These are phyloP conservation scores for Lecanoromycetidae sp. DNA, from an alignment of 2,329 filamentous ascomycete genomes.

Conservation along the genomic window DNA sequence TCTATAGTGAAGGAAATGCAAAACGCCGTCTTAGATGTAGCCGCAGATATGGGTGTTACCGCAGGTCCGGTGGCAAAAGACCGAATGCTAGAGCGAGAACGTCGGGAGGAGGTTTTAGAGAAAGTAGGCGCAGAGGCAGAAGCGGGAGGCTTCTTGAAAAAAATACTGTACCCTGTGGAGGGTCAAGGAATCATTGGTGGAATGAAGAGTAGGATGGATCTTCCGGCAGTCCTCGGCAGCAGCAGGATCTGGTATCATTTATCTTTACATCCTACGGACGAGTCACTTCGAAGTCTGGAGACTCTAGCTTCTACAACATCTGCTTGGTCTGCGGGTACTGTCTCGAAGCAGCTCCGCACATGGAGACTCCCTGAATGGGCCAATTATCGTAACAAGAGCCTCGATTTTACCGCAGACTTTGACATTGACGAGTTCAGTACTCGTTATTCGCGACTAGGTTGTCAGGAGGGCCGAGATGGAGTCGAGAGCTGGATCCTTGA, in stretches of 20 bases:
- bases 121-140: conserved; percentile 75
- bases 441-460: conserved; percentile 72
- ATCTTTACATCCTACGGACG: conserved; percentile 81
- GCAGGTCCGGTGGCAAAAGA: conserved; percentile 56
- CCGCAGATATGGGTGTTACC: conserved; percentile 65
- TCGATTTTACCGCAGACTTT: conserved; percentile 95
- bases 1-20: conserved; percentile 83
- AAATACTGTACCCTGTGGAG: conserved; percentile 65
- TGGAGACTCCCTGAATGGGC: conserved; percentile 96
- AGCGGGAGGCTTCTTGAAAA: conserved; percentile 68
- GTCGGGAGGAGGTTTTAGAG: conserved; percentile 70
- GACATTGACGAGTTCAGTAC: conserved; percentile 83
- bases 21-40: conserved; percentile 62
- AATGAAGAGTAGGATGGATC: conserved; percentile 64
- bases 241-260: conserved; percentile 95
- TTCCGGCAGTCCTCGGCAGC: conserved; percentile 60
- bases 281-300: conserved; percentile 63
- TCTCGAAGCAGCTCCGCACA: conserved; percentile 82
- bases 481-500: conserved; percentile 91
- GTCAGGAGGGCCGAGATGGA: conserved; percentile 78
- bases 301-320: conserved; percentile 60
- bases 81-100: conserved; percentile 66
- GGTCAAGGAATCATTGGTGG: conserved; percentile 73
- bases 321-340: conserved; percentile 82
- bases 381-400: conserved; percentile 75